Conservation (phyloP, 768 basidiomycete genomes). For the Amanita thiersii region DNA sequence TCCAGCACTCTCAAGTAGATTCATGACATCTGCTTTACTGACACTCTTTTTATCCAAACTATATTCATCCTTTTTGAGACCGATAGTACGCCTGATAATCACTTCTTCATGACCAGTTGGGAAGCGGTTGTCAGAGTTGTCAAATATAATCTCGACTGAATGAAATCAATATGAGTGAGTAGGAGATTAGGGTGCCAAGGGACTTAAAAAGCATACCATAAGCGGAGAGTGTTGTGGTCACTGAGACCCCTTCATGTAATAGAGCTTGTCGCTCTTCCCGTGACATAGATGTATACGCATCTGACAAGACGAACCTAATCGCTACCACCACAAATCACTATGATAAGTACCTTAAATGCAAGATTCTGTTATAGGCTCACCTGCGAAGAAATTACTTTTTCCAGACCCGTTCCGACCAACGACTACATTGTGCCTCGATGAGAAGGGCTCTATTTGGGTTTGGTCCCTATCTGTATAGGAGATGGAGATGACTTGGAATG, state of each 20-base stretch:
- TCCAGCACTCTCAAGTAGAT: constrained; percentile 90
- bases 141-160: constrained; percentile 87
- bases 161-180: background rate
- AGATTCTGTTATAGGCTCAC: constrained; percentile 32
- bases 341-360: background rate
- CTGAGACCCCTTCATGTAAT: constrained; percentile 90
- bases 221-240: constrained; percentile 84
- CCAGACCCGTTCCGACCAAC: constrained; percentile 97
- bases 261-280: constrained; percentile 88
- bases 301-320: constrained; percentile 95
- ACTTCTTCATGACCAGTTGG: constrained; percentile 87
- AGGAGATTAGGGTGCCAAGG: background rate
- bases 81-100: constrained; percentile 87
- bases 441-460: constrained; percentile 92
- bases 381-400: constrained; percentile 98
- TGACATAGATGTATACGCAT: constrained; percentile 94
- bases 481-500: background rate
- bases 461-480: constrained; percentile 64
- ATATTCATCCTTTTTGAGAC: constrained; percentile 98
- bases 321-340: constrained; percentile 35
- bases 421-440: constrained; percentile 89
- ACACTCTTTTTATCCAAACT: constrained; percentile 93
- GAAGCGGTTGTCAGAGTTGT: constrained; percentile 91
- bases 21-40: constrained; percentile 96
- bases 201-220: constrained; percentile 46